Evolutionary conservation across 495 filamentous ascomycete species (phyloP).

Genomic region (Terfezia boudieri): DNA sequence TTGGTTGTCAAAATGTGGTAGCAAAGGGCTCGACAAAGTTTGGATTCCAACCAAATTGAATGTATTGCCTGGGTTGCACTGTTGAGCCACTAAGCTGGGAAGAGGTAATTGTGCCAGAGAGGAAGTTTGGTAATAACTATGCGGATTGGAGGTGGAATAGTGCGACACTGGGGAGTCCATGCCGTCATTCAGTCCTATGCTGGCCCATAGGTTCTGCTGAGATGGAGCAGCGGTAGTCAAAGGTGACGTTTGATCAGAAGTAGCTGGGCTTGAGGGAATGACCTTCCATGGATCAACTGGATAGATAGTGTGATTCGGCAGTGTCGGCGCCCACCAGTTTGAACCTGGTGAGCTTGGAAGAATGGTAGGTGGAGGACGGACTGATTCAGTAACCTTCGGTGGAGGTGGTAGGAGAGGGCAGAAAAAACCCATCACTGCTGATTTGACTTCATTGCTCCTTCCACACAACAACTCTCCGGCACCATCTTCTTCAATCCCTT

Average conservation of each 20-base stretch:
- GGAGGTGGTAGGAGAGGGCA: conserved; percentile 80
- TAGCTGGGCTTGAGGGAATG: conserved; percentile 54
- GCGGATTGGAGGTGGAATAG: conserved; percentile 43
- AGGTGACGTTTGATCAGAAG: conserved; percentile 35
- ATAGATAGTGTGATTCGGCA: conserved; percentile 28
- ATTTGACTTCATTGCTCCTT: conserved; percentile 84
- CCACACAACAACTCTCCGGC: conserved; percentile 82
- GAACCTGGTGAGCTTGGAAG: conserved; percentile 67
- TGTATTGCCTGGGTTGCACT: conserved; percentile 57
- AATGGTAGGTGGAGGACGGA: conserved; percentile 58
- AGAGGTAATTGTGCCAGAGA: conserved; percentile 50
- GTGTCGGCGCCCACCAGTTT: conserved; percentile 55
- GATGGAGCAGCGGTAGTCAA: conserved; percentile 45
- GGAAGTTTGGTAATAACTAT: conserved; percentile 44
- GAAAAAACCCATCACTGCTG: conserved; percentile 61
- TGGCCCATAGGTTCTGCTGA: conserved; percentile 56
- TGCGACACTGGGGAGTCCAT: conserved; percentile 17
- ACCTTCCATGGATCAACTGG: conserved; percentile 87
- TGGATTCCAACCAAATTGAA: conserved; percentile 54
- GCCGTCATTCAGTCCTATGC: conserved; percentile 28
- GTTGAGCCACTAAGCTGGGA: conserved; percentile 69
- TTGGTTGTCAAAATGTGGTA: conserved; percentile 9
- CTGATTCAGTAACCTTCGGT: conserved; percentile 74
- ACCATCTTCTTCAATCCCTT: conserved; percentile 93
- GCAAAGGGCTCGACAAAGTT: conserved; percentile 19